Evolutionary conservation across 768 basidiomycete species (phyloP).

Genomic region (Daedalea quercina): DNA sequence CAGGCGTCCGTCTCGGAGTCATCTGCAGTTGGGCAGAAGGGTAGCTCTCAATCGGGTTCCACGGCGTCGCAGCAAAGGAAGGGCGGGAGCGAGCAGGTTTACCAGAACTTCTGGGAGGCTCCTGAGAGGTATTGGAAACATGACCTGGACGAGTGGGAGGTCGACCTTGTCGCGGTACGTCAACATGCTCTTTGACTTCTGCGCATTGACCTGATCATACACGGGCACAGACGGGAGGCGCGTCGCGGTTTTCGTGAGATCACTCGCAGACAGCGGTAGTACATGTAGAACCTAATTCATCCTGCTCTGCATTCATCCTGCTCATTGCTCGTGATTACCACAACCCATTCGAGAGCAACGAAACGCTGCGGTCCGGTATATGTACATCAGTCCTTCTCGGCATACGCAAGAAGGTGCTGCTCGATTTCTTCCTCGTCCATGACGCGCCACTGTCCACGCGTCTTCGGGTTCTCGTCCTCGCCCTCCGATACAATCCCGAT

Average conservation of each 20-base stretch:
- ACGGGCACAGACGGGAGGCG: constrained; percentile 55
- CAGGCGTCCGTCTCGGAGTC: constrained; percentile 12
- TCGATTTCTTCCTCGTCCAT: constrained; percentile 77
- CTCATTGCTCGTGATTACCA: neutral
- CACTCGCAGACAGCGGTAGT: neutral
- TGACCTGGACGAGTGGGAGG: constrained; percentile 22
- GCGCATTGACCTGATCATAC: neutral
- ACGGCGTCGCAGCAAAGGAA: constrained; percentile 7
- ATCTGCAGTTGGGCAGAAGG: neutral
- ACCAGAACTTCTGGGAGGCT: constrained; percentile 24
- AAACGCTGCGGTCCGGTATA: constrained; percentile 4
- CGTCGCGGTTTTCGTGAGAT: constrained; percentile 36
- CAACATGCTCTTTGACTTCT: too few relatives aligned
- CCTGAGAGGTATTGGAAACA: constrained; percentile 19
- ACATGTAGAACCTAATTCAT: neutral
- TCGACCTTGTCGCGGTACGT: constrained; percentile 22
- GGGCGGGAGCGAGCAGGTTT: constrained; percentile 11
- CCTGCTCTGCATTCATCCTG: neutral
- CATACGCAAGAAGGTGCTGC: constrained; percentile 74
- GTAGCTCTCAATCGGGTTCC: neutral
- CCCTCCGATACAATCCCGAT: constrained; percentile 85
- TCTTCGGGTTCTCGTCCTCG: constrained; percentile 67
- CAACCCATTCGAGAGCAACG: constrained; percentile 4
- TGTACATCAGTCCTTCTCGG: constrained; percentile 71
- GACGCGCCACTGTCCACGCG: constrained; percentile 71